Evolutionary conservation across 2,329 filamentous ascomycete genomes (phyloP), one percentile per base, ranked within the genome.

Genomic region (Amauroascus niger): DNA sequence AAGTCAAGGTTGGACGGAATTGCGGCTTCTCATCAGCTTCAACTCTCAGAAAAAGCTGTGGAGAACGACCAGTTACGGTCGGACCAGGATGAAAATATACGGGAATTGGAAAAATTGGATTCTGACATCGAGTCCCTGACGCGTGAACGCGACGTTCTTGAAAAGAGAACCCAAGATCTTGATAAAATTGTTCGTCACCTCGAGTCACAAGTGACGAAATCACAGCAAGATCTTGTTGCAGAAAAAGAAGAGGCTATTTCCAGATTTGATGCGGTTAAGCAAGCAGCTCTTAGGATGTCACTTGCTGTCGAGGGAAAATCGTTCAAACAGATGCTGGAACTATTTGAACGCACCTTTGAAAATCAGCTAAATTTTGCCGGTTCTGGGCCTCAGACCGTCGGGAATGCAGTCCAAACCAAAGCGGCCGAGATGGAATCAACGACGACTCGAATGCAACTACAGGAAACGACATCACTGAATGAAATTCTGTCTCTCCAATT

Each of bases 61-160:
- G 69, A 70, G 49, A 67, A 71, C 45, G 68, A 71, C 32, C 60
- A 61, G 3, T 62, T 72, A 24, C 67, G 65, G 43, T 60, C 61
- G 1, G 64, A 70, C 18, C 60, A 69, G 16, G 65, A 69, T 24
- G 62, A 67, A 9, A 64, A 67, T 13, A 61, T 60, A 6, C 58
- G 68, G 5, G 66, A 71, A 40, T 65, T 66, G 16, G 66, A 69
- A 35, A 66, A 63, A 26, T 57, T 72, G 13, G 65, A 68, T 20
- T 60, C 62, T 5, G 64, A 71, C 11, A 41, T 71, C 28, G 64
- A 67, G 5, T 63, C 61, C 7, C 62, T 61, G 6, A 65, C 67
- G 40, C 60, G 60, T 11, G 65, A 71, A 28, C 67, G 67, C 44
- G 60, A 65, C 26, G 55, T 59, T 20, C 61, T 72, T 1, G 66